Evolutionary conservation across 2,329 filamentous ascomycete genomes (phyloP).

Genomic region (Beauveria bassiana): DNA sequence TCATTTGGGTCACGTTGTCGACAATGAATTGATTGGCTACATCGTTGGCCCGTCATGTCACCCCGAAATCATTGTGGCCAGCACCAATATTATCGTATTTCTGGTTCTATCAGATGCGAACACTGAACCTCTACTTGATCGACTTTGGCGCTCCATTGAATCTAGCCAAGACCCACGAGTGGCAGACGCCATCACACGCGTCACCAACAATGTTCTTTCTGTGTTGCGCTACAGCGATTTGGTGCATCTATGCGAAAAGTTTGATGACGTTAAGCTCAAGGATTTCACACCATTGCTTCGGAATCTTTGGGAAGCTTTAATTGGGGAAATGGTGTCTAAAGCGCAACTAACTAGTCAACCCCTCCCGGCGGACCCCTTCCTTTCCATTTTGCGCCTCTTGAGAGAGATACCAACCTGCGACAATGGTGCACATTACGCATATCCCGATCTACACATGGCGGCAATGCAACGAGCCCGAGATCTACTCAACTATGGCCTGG

Average conservation of each 20-base stretch:
- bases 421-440: slow-evolving; percentile 45
- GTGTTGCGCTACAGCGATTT: slow-evolving; percentile 43
- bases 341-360: slow-evolving; percentile 26
- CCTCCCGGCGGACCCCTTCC: slow-evolving; percentile 36
- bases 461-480: slow-evolving; percentile 53
- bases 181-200: slow-evolving; percentile 68
- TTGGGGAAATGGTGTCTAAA: slow-evolving; percentile 42
- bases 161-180: slow-evolving; percentile 77
- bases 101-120: slow-evolving; percentile 73
- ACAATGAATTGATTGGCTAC: slow-evolving; percentile 70
- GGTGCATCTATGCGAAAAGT: slow-evolving; percentile 63
- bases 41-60: slow-evolving; percentile 87
- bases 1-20: slow-evolving; percentile 55
- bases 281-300: slow-evolving; percentile 55
- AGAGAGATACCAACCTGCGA: slow-evolving; percentile 59
- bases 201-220: slow-evolving; percentile 44
- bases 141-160: slow-evolving; percentile 76
- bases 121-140: slow-evolving; percentile 62
- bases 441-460: slow-evolving; percentile 55
- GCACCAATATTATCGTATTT: slow-evolving; percentile 80
- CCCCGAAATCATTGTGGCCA: slow-evolving; percentile 76
- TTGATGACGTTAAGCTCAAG: slow-evolving; percentile 31
- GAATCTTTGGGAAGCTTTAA: slow-evolving; percentile 50
- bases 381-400: slow-evolving; percentile 57
- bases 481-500: slow-evolving; percentile 50